A percentile compares a stretch with the other conserved stretches of the same genome.
Conservation (phyloP, 257 asterid genomes). For the Salvia splendens region DNA sequence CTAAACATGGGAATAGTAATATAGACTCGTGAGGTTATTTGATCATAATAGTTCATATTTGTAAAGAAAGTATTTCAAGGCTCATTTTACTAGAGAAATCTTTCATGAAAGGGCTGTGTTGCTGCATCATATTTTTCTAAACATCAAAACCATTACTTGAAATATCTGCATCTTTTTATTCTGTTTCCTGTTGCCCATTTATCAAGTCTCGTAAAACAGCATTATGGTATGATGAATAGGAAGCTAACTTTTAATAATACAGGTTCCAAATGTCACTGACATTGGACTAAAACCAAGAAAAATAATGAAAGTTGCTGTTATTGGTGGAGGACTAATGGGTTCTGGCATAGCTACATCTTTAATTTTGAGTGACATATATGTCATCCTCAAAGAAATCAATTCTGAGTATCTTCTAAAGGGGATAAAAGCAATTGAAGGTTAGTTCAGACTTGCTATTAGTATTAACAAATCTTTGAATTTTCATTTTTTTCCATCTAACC, state of each 20-base stretch:
- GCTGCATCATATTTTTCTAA: constrained; percentile 24
- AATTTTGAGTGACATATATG: constrained; percentile 60
- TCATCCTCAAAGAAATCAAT: constrained; percentile 83
- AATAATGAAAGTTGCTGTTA: constrained; percentile 78
- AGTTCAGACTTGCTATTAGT: constrained; percentile 27
- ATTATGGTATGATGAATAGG: background rate
- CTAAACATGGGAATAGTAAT: background rate
- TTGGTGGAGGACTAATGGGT: constrained; percentile 99
- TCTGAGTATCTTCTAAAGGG: constrained; percentile 89
- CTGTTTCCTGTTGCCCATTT: background rate
- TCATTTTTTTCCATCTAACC: constrained; percentile 18
- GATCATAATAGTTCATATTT: background rate
- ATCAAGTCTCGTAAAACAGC: constrained; percentile 7
- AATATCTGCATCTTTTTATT: background rate
- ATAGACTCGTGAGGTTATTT: background rate
- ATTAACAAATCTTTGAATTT: constrained; percentile 2
- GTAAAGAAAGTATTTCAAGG: background rate
- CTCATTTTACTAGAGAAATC: background rate
- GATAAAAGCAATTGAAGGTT: constrained; percentile 78
- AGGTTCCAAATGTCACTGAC: constrained; percentile 92
- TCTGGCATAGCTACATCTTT: constrained; percentile 96
- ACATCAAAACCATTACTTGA: background rate
- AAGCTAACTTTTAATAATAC: constrained; percentile 27
- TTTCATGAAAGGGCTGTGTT: background rate
- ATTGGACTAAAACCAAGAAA: constrained; percentile 90